Base-by-base conservation (phyloP, 2,329 filamentous ascomycete genomes). In the Cladosporium cucumerinum region DNA sequence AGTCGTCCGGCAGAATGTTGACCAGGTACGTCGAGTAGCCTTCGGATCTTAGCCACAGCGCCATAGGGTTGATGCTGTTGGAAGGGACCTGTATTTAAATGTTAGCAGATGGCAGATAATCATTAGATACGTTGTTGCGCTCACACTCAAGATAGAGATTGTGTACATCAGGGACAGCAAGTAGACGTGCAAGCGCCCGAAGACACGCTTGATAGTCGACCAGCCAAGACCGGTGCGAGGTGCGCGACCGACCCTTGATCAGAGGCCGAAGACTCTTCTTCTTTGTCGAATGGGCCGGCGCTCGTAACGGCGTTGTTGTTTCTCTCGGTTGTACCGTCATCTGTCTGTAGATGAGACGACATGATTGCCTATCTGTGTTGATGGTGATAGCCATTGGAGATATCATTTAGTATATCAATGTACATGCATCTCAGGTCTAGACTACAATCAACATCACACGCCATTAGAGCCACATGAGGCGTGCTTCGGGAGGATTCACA, bases 111-210 rank as follows among this genome's bases (percentile, higher is more conserved):
- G 16, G 60, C n/a, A 21, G 3, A 12, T 77, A 71, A 23, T 32
- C n/a, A 43, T 12, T 43, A 14, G 28, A 11, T 23, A 16, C 16
- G 4, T 28, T n/a, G 14, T 48, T 77, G n/a, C 36, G 1, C 76
- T 78, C 28, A 59, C 57, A 1, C 82, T 85, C 69, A 90, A 89
- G 74, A 87, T 88, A 78, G 89, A 89, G 54, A 84, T 75, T 60
- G 89, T 80, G 72, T 89, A 90, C 1, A 89, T 74, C 0, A 84
- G 62, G 0, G 81, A 81, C 3, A 90, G 76, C 0, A 83, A 68
- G 63, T 87, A 90, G 1, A 90, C 85, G 67, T 87, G 87, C 87
- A 87, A 90, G 6, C 83, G 85, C 0, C 80, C 79, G 65, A 89
- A 84, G 23, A 89, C 89, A 70, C 74, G 87, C 89, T 2, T 75